These are phyloP conservation scores for Myrica gale DNA, from an alignment of 306 rosid genomes.

Conservation along the genomic window DNA sequence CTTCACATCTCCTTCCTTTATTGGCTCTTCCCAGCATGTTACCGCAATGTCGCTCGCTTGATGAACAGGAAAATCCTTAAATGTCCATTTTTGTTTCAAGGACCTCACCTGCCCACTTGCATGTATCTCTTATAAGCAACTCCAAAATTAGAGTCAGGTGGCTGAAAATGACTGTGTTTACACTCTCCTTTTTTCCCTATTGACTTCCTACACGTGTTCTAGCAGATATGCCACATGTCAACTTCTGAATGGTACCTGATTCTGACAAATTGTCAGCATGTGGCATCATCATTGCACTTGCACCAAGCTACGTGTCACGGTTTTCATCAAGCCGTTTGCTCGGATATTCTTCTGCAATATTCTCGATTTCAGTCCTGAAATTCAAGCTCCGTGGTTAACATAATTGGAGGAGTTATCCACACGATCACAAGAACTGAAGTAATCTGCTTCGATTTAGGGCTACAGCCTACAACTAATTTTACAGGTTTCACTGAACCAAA, in stretches of 20 bases:
- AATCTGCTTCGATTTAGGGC: too few relatives aligned
- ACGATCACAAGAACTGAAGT: too few relatives aligned
- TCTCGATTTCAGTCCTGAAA: neutral
- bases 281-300: constrained; percentile 7
- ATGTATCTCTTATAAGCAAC: neutral
- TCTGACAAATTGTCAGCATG: constrained; percentile 17
- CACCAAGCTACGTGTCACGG: constrained; percentile 20
- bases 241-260: constrained; percentile 26
- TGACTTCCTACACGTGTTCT: constrained; percentile 13
- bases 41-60: too few relatives aligned
- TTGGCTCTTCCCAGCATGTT: neutral
- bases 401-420: neutral
- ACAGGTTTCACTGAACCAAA: too few relatives aligned
- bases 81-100: too few relatives aligned
- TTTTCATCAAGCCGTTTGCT: neutral
- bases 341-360: constrained; percentile 10
- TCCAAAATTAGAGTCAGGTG: neutral
- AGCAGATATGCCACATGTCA: constrained; percentile 20
- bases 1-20: neutral
- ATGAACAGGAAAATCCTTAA: neutral
- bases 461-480: too few relatives aligned
- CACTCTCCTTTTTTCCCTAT: neutral
- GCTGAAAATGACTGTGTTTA: neutral
- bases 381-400: neutral
- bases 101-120: neutral